These are phyloP conservation scores for Mollisia scopiformis DNA, from an alignment of 2,329 filamentous ascomycete genomes.

Conservation along the genomic window DNA sequence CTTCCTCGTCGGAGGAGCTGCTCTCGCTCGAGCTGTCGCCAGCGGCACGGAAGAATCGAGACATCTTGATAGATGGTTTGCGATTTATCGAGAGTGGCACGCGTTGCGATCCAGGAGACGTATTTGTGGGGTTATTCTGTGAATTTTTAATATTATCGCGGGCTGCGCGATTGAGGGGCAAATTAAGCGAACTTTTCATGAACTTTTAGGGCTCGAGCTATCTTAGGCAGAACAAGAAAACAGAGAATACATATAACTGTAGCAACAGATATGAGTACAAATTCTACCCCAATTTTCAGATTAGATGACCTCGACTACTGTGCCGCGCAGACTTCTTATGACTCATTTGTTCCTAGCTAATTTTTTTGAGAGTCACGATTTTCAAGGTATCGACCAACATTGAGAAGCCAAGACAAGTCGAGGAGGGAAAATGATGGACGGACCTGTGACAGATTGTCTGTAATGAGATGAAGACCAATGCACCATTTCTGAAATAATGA, in stretches of 20 bases:
- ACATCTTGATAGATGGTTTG: slow-evolving; percentile 63
- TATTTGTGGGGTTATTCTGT: slow-evolving; percentile 7
- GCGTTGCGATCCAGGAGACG: background rate
- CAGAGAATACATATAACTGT: background rate
- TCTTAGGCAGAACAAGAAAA: background rate
- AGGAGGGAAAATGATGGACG: background rate
- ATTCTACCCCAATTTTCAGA: background rate
- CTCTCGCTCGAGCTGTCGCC: slow-evolving; percentile 94
- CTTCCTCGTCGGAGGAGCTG: slow-evolving; percentile 92
- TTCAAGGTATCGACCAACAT: background rate
- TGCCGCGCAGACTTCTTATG: background rate
- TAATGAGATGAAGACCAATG: background rate
- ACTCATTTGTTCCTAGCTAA: background rate
- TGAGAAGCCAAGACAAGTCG: background rate
- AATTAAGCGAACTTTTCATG: slow-evolving; percentile 19
- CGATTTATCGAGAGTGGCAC: slow-evolving; percentile 7
- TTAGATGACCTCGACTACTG: background rate
- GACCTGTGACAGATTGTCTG: too few species aligned
- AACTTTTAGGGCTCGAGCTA: slow-evolving; percentile 2
- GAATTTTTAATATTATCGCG: slow-evolving; percentile 20
- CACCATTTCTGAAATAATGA: background rate
- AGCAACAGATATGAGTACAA: background rate
- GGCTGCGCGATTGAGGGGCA: slow-evolving; percentile 11
- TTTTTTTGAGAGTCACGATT: background rate
- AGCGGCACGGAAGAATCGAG: slow-evolving; percentile 89